phyloP scores from a whole-genome alignment of 2,329 filamentous ascomycete species.

The Fonsecaea pedrosoi region DNA sequence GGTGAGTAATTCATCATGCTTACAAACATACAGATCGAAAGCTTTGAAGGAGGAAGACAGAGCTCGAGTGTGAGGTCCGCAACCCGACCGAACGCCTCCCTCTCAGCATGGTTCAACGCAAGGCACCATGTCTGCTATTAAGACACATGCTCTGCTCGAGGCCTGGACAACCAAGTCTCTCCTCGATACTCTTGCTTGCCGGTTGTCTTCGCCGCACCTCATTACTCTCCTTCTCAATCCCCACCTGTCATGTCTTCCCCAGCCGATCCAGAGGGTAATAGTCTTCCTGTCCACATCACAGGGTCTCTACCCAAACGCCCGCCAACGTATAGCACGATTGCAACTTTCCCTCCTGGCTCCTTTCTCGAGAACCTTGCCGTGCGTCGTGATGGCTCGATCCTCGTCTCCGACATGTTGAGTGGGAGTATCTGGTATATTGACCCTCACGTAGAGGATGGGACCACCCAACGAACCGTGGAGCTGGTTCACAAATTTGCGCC shows the following conservation, averaged over 20 bases:
- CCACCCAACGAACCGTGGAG: background rate
- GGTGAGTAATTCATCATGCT: background rate
- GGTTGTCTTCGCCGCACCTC: background rate
- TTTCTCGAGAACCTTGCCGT: slow-evolving; percentile 25
- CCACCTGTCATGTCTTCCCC: slow-evolving; percentile 3
- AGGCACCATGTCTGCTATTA: background rate
- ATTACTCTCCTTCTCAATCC: too few relatives aligned
- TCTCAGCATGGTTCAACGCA: background rate
- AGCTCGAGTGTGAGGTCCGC: background rate
- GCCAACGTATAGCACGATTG: slow-evolving; percentile 3
- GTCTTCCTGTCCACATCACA: background rate
- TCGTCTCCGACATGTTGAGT: slow-evolving; percentile 16
- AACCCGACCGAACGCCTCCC: background rate
- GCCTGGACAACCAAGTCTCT: background rate
- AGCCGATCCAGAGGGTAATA: background rate
- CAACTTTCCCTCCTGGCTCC: slow-evolving; percentile 8
- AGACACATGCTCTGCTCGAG: background rate
- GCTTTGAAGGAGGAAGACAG: background rate
- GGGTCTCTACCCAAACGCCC: background rate
- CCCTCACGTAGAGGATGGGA: background rate
- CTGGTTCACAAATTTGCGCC: slow-evolving; percentile 14
- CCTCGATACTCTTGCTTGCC: background rate
- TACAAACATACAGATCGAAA: background rate
- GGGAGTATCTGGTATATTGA: slow-evolving; percentile 17
- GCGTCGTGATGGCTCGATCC: slow-evolving; percentile 20